Base-by-base conservation (phyloP, 2,329 filamentous ascomycete species). In the Fusarium lyarnte region DNA sequence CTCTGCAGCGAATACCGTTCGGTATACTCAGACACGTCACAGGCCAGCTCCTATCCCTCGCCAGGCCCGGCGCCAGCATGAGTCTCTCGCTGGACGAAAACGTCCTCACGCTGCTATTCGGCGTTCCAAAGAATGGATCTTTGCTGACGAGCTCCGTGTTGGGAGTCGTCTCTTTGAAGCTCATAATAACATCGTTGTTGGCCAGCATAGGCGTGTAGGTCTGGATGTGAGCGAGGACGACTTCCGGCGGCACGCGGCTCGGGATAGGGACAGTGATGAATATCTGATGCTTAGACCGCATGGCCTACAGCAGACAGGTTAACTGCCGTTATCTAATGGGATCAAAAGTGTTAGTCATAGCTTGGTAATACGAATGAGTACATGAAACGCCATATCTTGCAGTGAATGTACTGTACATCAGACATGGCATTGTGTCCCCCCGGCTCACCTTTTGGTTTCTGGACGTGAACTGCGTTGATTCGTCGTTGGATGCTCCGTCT, bases 161-260 rank as follows among this genome's bases (percentile, higher is more conserved):
- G 8, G 70, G 62, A 1, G 66, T 51, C 1, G 29, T 70, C 29
- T 72, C 70, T 2, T 53, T 47, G 27, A 66, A 73, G 25, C 66
- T 52, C 19, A 53, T 59, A 6, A 72, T 45, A 2, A 63, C 60
- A 5, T 67, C n/a, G 53, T 72, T 72, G 31, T 60, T 51, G 17
- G 47, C 46, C 5, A 72, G n/a, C 17, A 65, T 42, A 6, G 70
- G 70, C 8, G 70, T 70, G 42, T 59, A 72, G 13, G 46, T 70
- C 27, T 72, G 70, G 8, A 72, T 70, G 12, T 70, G 63, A 9
- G 55, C 60, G 31, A 72, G 70, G 16, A 72, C 70, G 13, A 70
- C 46, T 49, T 72, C 70, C 17, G 70, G 70, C 4, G 70, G 70
- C 39, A 72, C 59, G 14, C 25, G 62, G 38, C 62, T 59, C 13